These are phyloP conservation scores for Kalmusia sp. DNA, from an alignment of 2,329 filamentous ascomycete species.

Conservation along the genomic window DNA sequence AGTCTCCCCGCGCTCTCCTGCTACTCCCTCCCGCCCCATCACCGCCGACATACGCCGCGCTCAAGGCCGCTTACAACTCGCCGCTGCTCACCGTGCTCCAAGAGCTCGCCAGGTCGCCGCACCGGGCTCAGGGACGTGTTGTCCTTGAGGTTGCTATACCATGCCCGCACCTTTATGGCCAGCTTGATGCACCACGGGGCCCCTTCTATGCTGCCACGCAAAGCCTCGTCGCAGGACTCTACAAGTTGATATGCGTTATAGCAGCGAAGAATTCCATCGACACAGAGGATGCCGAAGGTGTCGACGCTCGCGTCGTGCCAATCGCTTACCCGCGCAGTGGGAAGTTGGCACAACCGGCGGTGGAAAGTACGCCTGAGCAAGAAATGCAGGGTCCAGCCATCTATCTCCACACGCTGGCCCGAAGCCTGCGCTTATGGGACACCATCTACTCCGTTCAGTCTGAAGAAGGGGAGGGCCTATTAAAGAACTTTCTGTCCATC, in stretches of 20 bases:
- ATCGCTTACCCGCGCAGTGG: conserved; percentile 64
- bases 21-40: conserved; percentile 54
- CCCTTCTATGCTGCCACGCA: conserved; percentile 74
- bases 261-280: conserved; percentile 70
- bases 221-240: conserved; percentile 76
- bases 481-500: conserved; percentile 53
- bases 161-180: conserved; percentile 66
- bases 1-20: conserved; percentile 43
- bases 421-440: conserved; percentile 65
- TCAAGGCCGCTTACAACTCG: conserved; percentile 53
- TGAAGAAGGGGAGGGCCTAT: conserved; percentile 67
- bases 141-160: conserved; percentile 68
- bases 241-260: conserved; percentile 77
- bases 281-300: conserved; percentile 70
- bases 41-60: conserved; percentile 45
- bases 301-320: conserved; percentile 78
- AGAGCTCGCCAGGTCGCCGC: conserved; percentile 45
- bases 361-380: conserved; percentile 35
- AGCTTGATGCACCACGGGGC: conserved; percentile 58
- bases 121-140: conserved; percentile 41
- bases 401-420: conserved; percentile 56
- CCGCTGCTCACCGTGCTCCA: conserved; percentile 52
- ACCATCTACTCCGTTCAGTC: conserved; percentile 70
- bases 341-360: conserved; percentile 26
- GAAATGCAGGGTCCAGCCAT: conserved; percentile 58